Percentiles rank a stretch among this genome's conserved stretches.
These are phyloP conservation scores for Chaetomidium leptoderma DNA, from an alignment of 495 filamentous ascomycete genomes.

Conservation along the genomic window DNA sequence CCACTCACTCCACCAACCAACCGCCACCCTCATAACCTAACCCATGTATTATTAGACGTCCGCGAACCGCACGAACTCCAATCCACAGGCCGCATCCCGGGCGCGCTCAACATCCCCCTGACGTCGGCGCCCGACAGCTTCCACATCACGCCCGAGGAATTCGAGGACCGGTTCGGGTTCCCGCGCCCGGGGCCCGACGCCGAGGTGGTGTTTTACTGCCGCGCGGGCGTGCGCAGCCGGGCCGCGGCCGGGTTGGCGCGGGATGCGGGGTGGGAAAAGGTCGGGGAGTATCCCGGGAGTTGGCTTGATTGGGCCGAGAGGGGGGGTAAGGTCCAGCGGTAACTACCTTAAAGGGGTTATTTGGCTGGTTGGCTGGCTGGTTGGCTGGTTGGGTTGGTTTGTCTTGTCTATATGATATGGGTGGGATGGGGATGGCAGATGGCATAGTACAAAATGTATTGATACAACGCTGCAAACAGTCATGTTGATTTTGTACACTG, in stretches of 20 bases:
- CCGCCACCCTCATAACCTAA: slow-evolving; percentile 19
- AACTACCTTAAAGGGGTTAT: not conserved
- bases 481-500: not conserved
- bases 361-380: not conserved
- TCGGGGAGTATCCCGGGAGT: slow-evolving; percentile 82
- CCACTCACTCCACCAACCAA: not conserved
- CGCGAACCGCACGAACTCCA: slow-evolving; percentile 79
- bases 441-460: too few species aligned
- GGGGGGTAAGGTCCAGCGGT: slow-evolving; percentile 57
- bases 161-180: slow-evolving; percentile 68
- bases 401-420: too few species aligned
- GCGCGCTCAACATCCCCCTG: slow-evolving; percentile 74
- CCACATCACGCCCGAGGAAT: slow-evolving; percentile 68
- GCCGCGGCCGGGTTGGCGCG: slow-evolving; percentile 77
- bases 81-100: slow-evolving; percentile 75
- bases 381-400: too few species aligned
- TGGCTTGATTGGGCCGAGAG: slow-evolving; percentile 82
- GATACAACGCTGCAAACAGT: not conserved
- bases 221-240: slow-evolving; percentile 75
- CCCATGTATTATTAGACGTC: too few species aligned
- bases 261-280: slow-evolving; percentile 66
- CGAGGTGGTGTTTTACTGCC: slow-evolving; percentile 86
- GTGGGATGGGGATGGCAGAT: too few species aligned
- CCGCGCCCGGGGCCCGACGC: slow-evolving; percentile 51
- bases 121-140: slow-evolving; percentile 70